A percentile compares a stretch with the other conserved stretches of the same genome.
Evolutionary conservation across 768 basidiomycete genomes (phyloP).

Genomic region (Boletus rex-veris): DNA sequence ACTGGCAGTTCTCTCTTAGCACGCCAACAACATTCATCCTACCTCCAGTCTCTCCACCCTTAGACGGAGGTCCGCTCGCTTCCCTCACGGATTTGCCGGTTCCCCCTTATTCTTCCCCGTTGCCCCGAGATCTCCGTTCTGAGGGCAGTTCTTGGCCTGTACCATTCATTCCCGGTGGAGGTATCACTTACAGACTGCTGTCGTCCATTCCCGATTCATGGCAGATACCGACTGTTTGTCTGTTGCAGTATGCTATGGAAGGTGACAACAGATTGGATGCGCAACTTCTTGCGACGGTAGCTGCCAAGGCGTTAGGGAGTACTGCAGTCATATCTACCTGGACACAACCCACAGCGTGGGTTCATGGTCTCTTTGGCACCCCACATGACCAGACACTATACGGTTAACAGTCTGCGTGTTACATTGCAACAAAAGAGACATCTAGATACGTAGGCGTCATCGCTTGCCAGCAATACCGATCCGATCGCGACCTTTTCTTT

Average conservation of each 20-base stretch:
- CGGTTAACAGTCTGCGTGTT: slow-evolving; percentile 39
- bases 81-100: slow-evolving; percentile 46
- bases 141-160: slow-evolving; percentile 33
- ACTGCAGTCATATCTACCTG: slow-evolving; percentile 37
- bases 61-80: slow-evolving; percentile 44
- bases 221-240: slow-evolving; percentile 51
- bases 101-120: slow-evolving; percentile 51
- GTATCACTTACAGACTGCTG: slow-evolving; percentile 65
- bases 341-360: slow-evolving; percentile 68
- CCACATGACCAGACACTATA: slow-evolving; percentile 73
- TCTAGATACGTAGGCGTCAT: slow-evolving; percentile 28
- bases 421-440: neutral
- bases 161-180: slow-evolving; percentile 79
- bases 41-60: slow-evolving; percentile 41
- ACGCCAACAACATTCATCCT: slow-evolving; percentile 62
- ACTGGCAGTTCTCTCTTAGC: slow-evolving; percentile 31
- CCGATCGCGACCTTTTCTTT: slow-evolving; percentile 46
- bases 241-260: slow-evolving; percentile 77
- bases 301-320: slow-evolving; percentile 44
- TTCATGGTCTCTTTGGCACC: slow-evolving; percentile 58
- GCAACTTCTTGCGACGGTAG: slow-evolving; percentile 51
- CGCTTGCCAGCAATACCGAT: slow-evolving; percentile 65
- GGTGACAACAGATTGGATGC: slow-evolving; percentile 82
- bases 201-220: slow-evolving; percentile 49
- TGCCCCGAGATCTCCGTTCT: slow-evolving; percentile 33